Evolutionary conservation across 345 rosid genomes (phyloP).

Genomic region (Arabis hirsuta): DNA sequence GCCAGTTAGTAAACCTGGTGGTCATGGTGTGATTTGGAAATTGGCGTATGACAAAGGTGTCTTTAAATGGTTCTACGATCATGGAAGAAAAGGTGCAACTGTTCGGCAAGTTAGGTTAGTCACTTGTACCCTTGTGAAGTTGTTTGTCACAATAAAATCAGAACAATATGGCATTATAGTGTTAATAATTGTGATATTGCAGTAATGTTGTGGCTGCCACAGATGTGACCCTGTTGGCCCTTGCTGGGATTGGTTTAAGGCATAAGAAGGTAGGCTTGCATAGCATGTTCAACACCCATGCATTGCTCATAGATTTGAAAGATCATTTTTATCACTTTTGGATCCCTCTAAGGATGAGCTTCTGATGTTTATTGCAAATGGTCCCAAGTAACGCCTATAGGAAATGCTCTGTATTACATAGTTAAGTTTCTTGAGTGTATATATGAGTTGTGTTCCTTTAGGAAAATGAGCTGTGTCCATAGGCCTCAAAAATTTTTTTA

Average conservation of each 20-base stretch:
- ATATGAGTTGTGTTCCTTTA: conserved; percentile 11
- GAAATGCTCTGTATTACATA: not conserved
- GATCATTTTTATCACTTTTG: conserved; percentile 10
- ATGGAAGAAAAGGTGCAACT: conserved; percentile 90
- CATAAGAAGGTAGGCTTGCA: conserved; percentile 62
- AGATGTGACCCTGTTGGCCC: conserved; percentile 85
- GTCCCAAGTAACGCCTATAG: not conserved
- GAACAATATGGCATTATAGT: conserved; percentile 21
- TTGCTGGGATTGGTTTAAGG: conserved; percentile 87
- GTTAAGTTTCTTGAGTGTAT: conserved; percentile 13
- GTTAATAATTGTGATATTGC: conserved; percentile 45
- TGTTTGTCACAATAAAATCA: conserved; percentile 9
- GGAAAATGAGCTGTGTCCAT: conserved; percentile 5
- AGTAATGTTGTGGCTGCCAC: conserved; percentile 96
- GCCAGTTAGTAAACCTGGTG: conserved; percentile 94
- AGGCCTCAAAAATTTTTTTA: not conserved
- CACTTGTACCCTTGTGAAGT: conserved; percentile 21
- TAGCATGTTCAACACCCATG: not conserved
- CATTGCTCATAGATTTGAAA: conserved; percentile 8
- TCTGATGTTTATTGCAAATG: conserved; percentile 25
- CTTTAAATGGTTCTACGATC: conserved; percentile 78
- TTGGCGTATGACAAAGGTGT: conserved; percentile 90
- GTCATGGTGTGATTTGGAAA: conserved; percentile 98
- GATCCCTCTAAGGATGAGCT: not conserved
- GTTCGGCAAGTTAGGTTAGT: conserved; percentile 94